Evolutionary conservation across 768 basidiomycete species (phyloP), one percentile per base, ranked within the genome.

Genomic region (Suillus placidus): DNA sequence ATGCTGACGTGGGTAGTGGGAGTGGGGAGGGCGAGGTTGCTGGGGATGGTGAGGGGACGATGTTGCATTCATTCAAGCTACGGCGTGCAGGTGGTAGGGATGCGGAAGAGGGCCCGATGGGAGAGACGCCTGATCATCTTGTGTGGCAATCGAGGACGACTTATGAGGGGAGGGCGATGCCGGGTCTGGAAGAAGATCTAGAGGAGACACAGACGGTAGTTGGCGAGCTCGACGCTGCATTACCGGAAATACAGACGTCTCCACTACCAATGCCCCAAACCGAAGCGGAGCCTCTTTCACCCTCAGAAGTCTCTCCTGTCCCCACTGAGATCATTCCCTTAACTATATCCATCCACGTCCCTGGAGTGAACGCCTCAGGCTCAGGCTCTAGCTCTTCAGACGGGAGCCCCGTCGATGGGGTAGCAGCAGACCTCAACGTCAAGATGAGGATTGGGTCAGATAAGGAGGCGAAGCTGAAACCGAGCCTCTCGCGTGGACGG

Each of bases 351-450:
- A 23, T 43, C 26, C 45, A 54, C 6, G 55, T 40, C n/a, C 34
- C 51, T 43, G 5, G 26, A 42, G 26, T 9, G 10, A 42, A 20
- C 18, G 66, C 49, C 8, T 70, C 79, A 3, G 80, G 77, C 14
- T 83, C 82, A 4, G 78, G 80, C 6, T 79, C 81, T 8, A 84
- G 79, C 32, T 86, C 83, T 2, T 85, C 83, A 18, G 81, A 82
- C n/a, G 81, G 82, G 4, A 84, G 84, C 52, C 78, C 83, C 40
- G 77, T 78, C 2, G 80, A 80, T 58, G 80, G 68, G 55, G 61
- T 73, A 0, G 20, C 42, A 12, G 35, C 38, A 8, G 34, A 64
- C n/a, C 32, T 64, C 16, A 4, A 10, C 6, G 42, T 16, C 32
- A 40, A 55, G 62, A 18, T 47, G 37, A 35, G 26, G 38, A 60